Evolutionary conservation across 179 eudicot genomes (phyloP).

Genomic region (Beta macrorhiza): DNA sequence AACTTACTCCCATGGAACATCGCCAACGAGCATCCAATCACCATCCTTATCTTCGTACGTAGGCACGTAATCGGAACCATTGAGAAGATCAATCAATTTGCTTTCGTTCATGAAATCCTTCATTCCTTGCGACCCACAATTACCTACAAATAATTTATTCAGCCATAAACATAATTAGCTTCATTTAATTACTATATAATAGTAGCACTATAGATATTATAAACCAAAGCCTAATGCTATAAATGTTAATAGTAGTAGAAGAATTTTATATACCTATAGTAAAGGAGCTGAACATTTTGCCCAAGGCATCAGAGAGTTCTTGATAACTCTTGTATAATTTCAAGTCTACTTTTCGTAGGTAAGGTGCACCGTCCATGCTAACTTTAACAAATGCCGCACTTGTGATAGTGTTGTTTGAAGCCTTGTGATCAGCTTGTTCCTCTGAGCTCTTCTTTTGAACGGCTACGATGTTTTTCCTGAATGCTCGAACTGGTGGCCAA

Average conservation of each 20-base stretch:
- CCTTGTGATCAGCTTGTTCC: slow-evolving; percentile 35
- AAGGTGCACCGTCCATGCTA: slow-evolving; percentile 86
- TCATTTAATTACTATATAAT: neutral
- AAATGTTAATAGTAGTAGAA: no score
- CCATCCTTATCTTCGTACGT: slow-evolving; percentile 82
- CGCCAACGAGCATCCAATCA: slow-evolving; percentile 88
- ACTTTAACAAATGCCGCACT: slow-evolving; percentile 63
- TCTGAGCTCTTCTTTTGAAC: slow-evolving; percentile 44
- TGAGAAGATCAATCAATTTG: slow-evolving; percentile 65
- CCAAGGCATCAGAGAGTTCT: slow-evolving; percentile 61
- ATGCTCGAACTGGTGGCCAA: slow-evolving; percentile 86
- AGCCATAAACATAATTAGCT: neutral
- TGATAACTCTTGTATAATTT: slow-evolving; percentile 65
- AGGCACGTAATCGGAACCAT: slow-evolving; percentile 72
- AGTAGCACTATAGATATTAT: neutral
- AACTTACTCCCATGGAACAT: slow-evolving; percentile 82
- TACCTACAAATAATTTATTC: slow-evolving; percentile 33
- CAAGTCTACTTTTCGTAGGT: slow-evolving; percentile 72
- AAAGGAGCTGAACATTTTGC: slow-evolving; percentile 80
- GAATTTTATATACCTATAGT: slow-evolving; percentile 44
- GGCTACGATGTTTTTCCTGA: slow-evolving; percentile 63
- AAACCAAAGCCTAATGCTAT: neutral
- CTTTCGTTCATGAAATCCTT: slow-evolving; percentile 73
- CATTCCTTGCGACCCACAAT: slow-evolving; percentile 65
- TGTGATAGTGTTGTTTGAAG: slow-evolving; percentile 15